phyloP scores from a whole-genome alignment of 345 rosid genomes.

The Sisymbrium altissimum region DNA sequence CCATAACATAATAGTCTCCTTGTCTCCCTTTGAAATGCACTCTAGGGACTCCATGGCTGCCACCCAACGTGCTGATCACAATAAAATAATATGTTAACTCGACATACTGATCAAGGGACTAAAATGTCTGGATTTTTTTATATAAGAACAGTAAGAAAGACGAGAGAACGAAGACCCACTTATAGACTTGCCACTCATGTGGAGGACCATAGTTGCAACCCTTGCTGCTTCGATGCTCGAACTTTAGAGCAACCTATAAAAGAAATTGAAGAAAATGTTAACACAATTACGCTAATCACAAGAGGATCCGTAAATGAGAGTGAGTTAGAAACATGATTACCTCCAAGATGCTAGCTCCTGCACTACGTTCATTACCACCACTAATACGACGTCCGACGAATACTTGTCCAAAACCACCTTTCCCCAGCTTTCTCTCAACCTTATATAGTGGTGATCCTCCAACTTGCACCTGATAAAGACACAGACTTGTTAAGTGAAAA shows the following conservation, averaged over 20 bases:
- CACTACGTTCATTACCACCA: constrained; percentile 64
- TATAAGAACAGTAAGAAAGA: background rate
- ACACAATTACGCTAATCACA: background rate
- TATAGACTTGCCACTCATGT: constrained; percentile 96
- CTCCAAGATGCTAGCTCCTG: constrained; percentile 81
- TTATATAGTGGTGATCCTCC: constrained; percentile 89
- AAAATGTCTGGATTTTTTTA: background rate
- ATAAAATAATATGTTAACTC: background rate
- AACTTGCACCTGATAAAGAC: constrained; percentile 65
- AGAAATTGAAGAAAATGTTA: constrained; percentile 6
- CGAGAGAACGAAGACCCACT: constrained; percentile 42
- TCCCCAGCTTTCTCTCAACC: constrained; percentile 86
- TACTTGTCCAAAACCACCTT: constrained; percentile 99
- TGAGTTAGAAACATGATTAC: constrained; percentile 32
- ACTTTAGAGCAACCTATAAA: constrained; percentile 89
- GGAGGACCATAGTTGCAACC: constrained; percentile 99
- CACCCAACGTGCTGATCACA: constrained; percentile 80
- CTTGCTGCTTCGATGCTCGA: constrained; percentile 94
- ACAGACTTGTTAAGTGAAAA: constrained; percentile 8
- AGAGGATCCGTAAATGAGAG: background rate
- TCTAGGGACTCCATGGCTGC: constrained; percentile 91
- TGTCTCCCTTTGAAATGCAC: constrained; percentile 93
- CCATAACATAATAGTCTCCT: constrained; percentile 98
- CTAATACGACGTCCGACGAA: constrained; percentile 86
- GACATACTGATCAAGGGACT: background rate